phyloP scores from a whole-genome alignment of 805 yeast genomes.

The Metschnikowia noctiluminum region DNA sequence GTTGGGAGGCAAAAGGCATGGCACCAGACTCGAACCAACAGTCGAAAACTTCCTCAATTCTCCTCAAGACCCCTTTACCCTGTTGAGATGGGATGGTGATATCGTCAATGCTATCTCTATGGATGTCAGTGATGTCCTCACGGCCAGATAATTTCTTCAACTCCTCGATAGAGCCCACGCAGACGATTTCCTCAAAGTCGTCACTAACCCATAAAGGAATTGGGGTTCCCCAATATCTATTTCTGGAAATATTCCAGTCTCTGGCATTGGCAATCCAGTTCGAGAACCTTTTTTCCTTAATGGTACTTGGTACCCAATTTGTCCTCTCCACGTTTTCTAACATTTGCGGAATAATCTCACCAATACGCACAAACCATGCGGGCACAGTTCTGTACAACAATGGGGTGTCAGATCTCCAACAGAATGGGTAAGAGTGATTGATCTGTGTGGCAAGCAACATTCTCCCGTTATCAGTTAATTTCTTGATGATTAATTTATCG shows the following conservation, averaged over 20 bases:
- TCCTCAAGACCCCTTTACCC: constrained; percentile 83
- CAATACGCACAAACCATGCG: constrained; percentile 95
- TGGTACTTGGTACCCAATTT: constrained; percentile 88
- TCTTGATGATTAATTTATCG: constrained; percentile 84
- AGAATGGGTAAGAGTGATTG: constrained; percentile 96
- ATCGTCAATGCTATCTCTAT: constrained; percentile 88
- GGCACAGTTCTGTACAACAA: constrained; percentile 94
- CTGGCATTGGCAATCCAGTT: constrained; percentile 99
- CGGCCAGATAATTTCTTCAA: constrained; percentile 82
- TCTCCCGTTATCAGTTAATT: constrained; percentile 73
- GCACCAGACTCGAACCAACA: constrained; percentile 99
- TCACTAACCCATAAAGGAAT: constrained; percentile 97
- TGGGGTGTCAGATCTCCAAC: constrained; percentile 99
- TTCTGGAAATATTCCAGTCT: constrained; percentile 98
- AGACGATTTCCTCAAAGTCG: constrained; percentile 87
- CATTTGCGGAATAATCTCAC: constrained; percentile 85
- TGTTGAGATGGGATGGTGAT: constrained; percentile 88
- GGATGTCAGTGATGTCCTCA: constrained; percentile 79
- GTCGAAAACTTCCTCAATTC: constrained; percentile 97
- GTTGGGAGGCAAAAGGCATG: constrained; percentile 97
- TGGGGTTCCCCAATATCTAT: constrained; percentile 99
- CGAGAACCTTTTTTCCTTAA: constrained; percentile 92
- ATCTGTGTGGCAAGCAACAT: constrained; percentile 76
- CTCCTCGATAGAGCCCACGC: constrained; percentile 89
- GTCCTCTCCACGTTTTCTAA: constrained; percentile 79